phyloP scores from a whole-genome alignment of 202 grass and related monocot species.

The Schoenoplectus tabernaemontani region DNA sequence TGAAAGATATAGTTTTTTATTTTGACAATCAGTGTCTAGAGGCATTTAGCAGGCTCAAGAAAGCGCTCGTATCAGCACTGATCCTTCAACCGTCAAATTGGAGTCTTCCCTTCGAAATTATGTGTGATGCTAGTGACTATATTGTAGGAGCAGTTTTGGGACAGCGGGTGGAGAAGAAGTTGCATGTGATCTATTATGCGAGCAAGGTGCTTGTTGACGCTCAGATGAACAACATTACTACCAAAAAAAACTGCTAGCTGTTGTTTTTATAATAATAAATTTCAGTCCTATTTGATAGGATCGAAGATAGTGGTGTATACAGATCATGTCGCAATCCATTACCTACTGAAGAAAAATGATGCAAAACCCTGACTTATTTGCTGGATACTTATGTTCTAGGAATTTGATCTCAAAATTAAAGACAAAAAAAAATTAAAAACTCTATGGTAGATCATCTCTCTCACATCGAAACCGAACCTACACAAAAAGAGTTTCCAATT shows the following conservation, averaged over 20 bases:
- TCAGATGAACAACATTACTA: not conserved
- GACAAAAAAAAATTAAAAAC: too few relatives aligned
- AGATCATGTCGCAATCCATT: not conserved
- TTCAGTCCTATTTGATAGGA: not conserved
- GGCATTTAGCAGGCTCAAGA: not conserved
- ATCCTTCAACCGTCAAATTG: not conserved
- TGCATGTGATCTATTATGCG: not conserved
- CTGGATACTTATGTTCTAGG: too few relatives aligned
- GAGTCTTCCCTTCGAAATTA: not conserved
- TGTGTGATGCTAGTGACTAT: not conserved
- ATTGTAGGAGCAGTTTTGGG: not conserved
- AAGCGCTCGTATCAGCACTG: not conserved
- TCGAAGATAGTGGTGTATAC: not conserved
- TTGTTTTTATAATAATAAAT: not conserved
- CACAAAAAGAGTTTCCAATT: too few relatives aligned
- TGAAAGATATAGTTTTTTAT: not conserved
- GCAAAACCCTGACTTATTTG: too few relatives aligned
- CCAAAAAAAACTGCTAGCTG: not conserved
- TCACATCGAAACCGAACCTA: too few relatives aligned
- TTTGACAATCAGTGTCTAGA: not conserved
- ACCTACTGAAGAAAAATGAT: not conserved
- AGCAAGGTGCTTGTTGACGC: not conserved
- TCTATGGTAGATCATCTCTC: too few relatives aligned
- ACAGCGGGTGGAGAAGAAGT: not conserved
- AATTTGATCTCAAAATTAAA: too few relatives aligned